Base-by-base conservation (phyloP, 495 filamentous ascomycete genomes). In the Neurospora sp. region DNA sequence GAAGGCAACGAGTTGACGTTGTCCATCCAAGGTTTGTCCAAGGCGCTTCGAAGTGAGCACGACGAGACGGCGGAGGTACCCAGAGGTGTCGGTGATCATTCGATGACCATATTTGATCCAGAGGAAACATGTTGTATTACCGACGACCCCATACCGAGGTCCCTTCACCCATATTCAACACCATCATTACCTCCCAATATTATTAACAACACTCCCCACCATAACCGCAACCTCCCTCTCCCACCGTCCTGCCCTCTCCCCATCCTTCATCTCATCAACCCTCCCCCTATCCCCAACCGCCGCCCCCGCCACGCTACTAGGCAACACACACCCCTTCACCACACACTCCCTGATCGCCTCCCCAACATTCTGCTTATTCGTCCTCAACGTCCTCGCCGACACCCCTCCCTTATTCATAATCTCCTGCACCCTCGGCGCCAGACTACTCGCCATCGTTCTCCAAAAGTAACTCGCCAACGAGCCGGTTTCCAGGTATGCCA, bases 201-300 rank as follows among this genome's bases (percentile, higher is more conserved):
- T 85, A 37, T 82, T 82, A 37, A 87, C 79, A 0, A 97, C 88
- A 62, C 91, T 90, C 72, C 92, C 91, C 71, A 97, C 92, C 94
- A 99, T 97, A 41, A 99, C 95, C 7, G 95, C 95, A 38, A 95
- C 91, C 83, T 98, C 96, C 72, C 95, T 88, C 79, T 98, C 96
- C 91, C 93, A 97, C 3, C 73, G 46, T 31, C 75, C 75, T 0
- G 7, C 8, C 2, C 23, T 44, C 35, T 74, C 76, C 71, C 85
- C 78, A 4, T 74, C 87, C 46, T 87, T 85, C 72, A 82, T 83
- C 60, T 80, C 83, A 6, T 79, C 78, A 0, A 73, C 75, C 40
- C 76, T 81, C 9, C 76, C 66, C 0, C 75, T 76, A 78, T 84
- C 83, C 78, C 83, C 84, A 0, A 71, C 73, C 2, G 78, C 74